Evolutionary conservation across 768 basidiomycete species (phyloP), one percentile per base, ranked within the genome.

Genomic region (Phlegmacium glaucopus): DNA sequence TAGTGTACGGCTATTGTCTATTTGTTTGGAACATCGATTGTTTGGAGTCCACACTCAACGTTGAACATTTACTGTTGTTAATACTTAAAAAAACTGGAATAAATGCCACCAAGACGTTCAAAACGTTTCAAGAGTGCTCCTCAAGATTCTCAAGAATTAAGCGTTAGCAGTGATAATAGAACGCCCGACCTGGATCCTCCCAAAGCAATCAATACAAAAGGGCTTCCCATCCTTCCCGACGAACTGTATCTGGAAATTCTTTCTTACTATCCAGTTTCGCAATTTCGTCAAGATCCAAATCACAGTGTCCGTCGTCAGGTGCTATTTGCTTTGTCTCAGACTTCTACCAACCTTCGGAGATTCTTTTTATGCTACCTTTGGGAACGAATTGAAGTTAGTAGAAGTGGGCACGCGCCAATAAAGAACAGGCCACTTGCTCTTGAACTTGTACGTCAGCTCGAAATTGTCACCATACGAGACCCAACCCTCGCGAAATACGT

Each of bases 391-490:
- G 55, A 54, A 38, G 47, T 51, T 16, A 30, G 35, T 11, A 28
- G 9, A 25, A 9, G 10, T 12, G 15, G 39, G 8, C 22, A 12
- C 11, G 38, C 9, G 35, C 40, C 35, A 28, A 16, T 13, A 7
- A 17, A 8, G 4, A 54, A 62, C 27, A 48, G 59, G 9, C 34
- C 53, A 15, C 34, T 48, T n/a, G 55, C 25, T 30, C 28, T 22
- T 10, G 43, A 56, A 28, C 44, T 53, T 6, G 22, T 56, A 15
- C 52, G 49, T n/a, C 55, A 62, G 37, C 47, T 59, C 0, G 61
- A 64, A 44, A 52, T 58, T 17, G 57, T 61, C 6, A 62, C 61
- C 1, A 44, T 60, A 10, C 55, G 56, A 6, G 55, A 55, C 26
- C 52, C 59, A 8, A 47, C 50, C 4, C 47, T 61, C 2, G 57